phyloP scores from a whole-genome alignment of 331 rosid species.

The Telfairia occidentalis region DNA sequence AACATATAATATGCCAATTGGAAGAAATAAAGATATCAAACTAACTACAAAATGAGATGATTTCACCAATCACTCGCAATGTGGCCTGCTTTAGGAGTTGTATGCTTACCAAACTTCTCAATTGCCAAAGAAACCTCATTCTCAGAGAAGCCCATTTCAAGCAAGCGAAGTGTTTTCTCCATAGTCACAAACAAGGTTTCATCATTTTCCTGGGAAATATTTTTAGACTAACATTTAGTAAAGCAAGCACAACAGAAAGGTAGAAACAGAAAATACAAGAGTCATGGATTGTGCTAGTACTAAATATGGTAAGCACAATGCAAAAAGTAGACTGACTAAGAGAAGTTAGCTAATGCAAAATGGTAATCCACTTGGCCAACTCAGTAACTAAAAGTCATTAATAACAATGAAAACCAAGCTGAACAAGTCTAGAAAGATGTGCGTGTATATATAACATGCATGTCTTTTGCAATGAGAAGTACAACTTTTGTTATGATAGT shows the following conservation, averaged over 20 bases:
- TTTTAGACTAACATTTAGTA: constrained; percentile 9
- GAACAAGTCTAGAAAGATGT: background rate
- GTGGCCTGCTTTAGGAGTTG: constrained; percentile 3
- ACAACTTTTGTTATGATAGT: background rate
- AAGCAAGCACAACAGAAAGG: background rate
- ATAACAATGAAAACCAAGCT: background rate
- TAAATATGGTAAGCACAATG: background rate
- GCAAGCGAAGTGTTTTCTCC: constrained; percentile 76
- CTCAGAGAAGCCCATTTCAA: constrained; percentile 95
- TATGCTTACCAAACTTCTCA: constrained; percentile 62
- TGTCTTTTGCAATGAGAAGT: background rate
- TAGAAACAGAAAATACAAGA: background rate
- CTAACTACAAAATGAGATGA: background rate
- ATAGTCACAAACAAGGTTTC: constrained; percentile 76
- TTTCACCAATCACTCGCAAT: background rate
- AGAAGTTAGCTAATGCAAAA: background rate
- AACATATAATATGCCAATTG: background rate
- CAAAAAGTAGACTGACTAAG: background rate
- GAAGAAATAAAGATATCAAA: background rate
- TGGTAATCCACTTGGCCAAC: background rate
- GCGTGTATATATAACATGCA: background rate
- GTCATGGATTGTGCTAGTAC: background rate
- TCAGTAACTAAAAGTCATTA: background rate
- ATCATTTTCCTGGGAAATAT: constrained; percentile 30
- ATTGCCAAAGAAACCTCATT: constrained; percentile 72